Conservation (phyloP, 805 yeast species). For the Yarrowia hollandica region DNA sequence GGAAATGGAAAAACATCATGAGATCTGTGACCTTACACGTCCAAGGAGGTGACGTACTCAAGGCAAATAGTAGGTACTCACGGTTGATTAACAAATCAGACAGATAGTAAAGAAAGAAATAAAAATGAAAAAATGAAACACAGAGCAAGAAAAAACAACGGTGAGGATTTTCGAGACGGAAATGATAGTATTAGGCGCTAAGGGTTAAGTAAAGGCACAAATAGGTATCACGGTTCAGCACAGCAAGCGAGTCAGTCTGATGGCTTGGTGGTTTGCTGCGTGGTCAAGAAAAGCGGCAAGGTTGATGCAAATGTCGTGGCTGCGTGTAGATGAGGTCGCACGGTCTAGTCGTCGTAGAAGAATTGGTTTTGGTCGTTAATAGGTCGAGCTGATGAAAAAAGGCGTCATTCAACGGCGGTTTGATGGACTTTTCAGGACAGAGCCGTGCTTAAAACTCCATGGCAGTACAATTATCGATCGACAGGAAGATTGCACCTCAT, state of each 20-base stretch:
- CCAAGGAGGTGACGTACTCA: neutral
- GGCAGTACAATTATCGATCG: constrained; percentile 5
- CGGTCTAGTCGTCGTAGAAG: too few relatives aligned
- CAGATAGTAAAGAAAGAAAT: neutral
- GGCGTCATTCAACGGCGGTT: too few relatives aligned
- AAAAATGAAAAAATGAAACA: neutral
- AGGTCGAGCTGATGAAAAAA: too few relatives aligned
- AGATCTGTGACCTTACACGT: neutral
- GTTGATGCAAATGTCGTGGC: too few relatives aligned
- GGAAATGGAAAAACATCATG: too few relatives aligned
- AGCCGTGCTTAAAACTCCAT: constrained; percentile 17
- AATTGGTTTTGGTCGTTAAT: too few relatives aligned
- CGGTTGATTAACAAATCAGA: neutral
- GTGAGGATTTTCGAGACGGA: neutral
- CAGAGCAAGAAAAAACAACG: neutral
- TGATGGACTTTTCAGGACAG: constrained; percentile 13
- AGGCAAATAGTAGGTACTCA: neutral
- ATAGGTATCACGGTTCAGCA: too few relatives aligned
- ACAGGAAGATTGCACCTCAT: constrained; percentile 10
- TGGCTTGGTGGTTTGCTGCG: too few relatives aligned
- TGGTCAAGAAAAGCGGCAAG: too few relatives aligned
- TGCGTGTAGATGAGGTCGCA: too few relatives aligned
- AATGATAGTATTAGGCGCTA: constrained; percentile 20
- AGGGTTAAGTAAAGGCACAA: constrained; percentile 1
- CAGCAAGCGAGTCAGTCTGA: too few relatives aligned